Evolutionary conservation across 2,329 filamentous ascomycete genomes (phyloP), one percentile per base, ranked within the genome.

Genomic region (Alternaria incomplexa): DNA sequence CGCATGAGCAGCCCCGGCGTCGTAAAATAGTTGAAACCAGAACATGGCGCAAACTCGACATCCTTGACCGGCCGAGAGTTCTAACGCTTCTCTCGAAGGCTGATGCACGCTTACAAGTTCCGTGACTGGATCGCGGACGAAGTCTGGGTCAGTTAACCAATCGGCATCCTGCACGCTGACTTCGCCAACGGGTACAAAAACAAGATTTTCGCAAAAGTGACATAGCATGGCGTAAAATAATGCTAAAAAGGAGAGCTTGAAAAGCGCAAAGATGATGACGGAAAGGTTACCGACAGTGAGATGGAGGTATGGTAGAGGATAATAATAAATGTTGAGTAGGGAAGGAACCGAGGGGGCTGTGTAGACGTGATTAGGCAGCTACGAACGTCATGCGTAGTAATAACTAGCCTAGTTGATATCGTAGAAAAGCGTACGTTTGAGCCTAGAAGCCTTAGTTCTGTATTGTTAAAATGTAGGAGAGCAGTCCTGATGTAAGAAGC

Each of bases 1-100:
- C 9, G 3, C 2, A 15, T n/a, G 5, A 20, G 1, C 2, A 28
- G 9, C 4, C 26, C 7, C 9, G 3, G 5, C 5, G 3, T 15
- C 2, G 4, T 48, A 1, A 5, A 20, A 48, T 12, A 48, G 5
- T 17, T 11, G 9, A 20, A 48, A 28, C 23, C 23, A 48, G 23
- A 13, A 17, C 9, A 28, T 23, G 13, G 46, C 46, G 10, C 46
- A 48, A 3, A 48, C 10, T 48, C 46, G 13, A 17, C 46, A 48
- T 28, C 46, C 23, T 26, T 3, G 23, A 6, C 46, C 11, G n/a
- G 46, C 46, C 7, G 46, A 48, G 23, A 48, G 15, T 28, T 26
- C 46, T 4, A 48, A 6, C 12, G 46, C 46, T 48, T 6, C 4
- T 9, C 26, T 6, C 3, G 46, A 48, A 48, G 46, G 25, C 6